A percentile compares a stretch with the other conserved stretches of the same genome.
phyloP scores from a whole-genome alignment of 768 basidiomycete species.

The Lentinula boryana region DNA sequence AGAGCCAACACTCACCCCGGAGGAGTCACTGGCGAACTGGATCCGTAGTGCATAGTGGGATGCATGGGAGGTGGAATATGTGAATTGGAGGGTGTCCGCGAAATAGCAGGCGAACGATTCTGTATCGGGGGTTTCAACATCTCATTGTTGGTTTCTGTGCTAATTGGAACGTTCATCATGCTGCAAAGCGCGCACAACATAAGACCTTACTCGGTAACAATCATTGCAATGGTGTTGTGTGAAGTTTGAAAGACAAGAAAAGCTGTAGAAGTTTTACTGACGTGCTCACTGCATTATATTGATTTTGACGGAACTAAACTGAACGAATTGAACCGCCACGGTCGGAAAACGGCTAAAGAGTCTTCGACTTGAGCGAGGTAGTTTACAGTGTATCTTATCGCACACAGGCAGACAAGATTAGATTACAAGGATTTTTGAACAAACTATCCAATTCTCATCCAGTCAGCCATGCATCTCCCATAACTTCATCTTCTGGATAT shows the following conservation, averaged over 20 bases:
- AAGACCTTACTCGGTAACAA: background rate
- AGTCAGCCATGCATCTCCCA: conserved; percentile 25
- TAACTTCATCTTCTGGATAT: conserved; percentile 43
- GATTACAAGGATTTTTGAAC: background rate
- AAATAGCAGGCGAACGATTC: conserved; percentile 11
- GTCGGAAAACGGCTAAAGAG: background rate
- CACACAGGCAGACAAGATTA: too few species aligned
- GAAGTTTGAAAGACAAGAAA: background rate
- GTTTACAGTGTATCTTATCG: too few species aligned
- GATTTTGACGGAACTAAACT: background rate
- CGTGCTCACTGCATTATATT: background rate
- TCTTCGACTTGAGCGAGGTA: too few species aligned
- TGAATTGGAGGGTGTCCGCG: background rate
- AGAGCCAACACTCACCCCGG: conserved; percentile 18
- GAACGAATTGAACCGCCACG: too few species aligned
- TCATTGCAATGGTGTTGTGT: background rate
- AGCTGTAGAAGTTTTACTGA: background rate
- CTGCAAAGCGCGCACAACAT: background rate
- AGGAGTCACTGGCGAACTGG: conserved; percentile 16
- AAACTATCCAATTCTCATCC: background rate
- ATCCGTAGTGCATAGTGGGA: conserved; percentile 18
- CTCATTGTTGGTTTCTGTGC: background rate
- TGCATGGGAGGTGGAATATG: conserved; percentile 20
- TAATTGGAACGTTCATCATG: background rate
- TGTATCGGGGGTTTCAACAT: conserved; percentile 2